phyloP scores from a whole-genome alignment of 129 eudicot species.

The Flaveria bidentis region DNA sequence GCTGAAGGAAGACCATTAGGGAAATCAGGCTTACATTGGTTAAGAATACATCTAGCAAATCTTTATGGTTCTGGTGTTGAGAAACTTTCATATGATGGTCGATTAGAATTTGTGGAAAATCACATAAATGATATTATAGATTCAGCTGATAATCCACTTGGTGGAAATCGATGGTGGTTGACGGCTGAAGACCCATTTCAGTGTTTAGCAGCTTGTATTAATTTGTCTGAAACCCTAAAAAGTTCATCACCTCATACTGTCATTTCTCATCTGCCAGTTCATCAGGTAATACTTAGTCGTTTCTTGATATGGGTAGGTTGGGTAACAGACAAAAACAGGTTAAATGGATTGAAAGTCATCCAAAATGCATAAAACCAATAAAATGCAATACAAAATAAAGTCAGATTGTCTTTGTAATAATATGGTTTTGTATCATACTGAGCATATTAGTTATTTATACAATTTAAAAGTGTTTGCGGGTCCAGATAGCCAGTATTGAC shows the following conservation, averaged over 20 bases:
- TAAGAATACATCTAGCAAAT: conserved; percentile 88
- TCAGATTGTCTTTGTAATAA: background rate
- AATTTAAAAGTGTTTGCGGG: background rate
- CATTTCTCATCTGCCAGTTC: conserved; percentile 89
- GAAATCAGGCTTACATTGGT: conserved; percentile 86
- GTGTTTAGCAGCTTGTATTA: conserved; percentile 89
- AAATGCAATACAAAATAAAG: background rate
- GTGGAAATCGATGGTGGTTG: conserved; percentile 95
- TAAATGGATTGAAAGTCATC: no score
- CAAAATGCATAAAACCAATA: no score
- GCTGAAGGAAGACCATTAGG: conserved; percentile 93
- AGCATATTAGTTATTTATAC: background rate
- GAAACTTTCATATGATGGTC: conserved; percentile 76
- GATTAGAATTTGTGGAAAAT: conserved; percentile 81
- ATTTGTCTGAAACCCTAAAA: conserved; percentile 77
- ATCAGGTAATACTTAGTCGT: conserved; percentile 57
- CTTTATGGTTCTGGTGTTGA: conserved; percentile 86
- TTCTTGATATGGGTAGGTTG: background rate
- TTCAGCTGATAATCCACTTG: conserved; percentile 79
- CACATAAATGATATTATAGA: conserved; percentile 70
- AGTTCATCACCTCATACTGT: conserved; percentile 88
- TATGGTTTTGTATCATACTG: background rate
- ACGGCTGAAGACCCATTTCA: conserved; percentile 97
- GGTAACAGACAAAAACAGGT: background rate
- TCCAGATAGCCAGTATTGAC: background rate